A percentile compares a stretch with the other conserved stretches of the same genome.
Evolutionary conservation across 2,329 filamentous ascomycete species (phyloP).

Genomic region (Hypoxylon sp.): DNA sequence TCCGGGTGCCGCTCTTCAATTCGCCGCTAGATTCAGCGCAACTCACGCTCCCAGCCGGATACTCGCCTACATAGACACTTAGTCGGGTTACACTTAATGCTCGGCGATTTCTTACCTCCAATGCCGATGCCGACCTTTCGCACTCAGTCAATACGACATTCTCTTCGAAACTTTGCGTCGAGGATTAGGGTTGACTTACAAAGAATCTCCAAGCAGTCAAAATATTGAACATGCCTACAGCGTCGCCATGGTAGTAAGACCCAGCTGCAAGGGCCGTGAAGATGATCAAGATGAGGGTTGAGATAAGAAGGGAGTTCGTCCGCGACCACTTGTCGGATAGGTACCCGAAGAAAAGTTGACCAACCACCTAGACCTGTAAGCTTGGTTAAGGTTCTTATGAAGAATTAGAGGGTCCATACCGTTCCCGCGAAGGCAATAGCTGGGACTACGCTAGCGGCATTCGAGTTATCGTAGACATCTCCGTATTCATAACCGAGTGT

Average conservation of each 20-base stretch:
- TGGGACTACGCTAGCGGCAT: constrained; percentile 80
- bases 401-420: constrained; percentile 36
- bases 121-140: constrained; percentile 78
- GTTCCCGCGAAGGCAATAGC: constrained; percentile 91
- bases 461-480: constrained; percentile 76
- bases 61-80: constrained; percentile 68
- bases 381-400: not conserved
- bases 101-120: constrained; percentile 68
- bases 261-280: constrained; percentile 86
- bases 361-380: constrained; percentile 69
- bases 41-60: constrained; percentile 86
- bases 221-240: constrained; percentile 81
- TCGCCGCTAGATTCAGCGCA: constrained; percentile 88
- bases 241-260: constrained; percentile 79
- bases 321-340: constrained; percentile 88
- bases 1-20: constrained; percentile 83
- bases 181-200: constrained; percentile 59
- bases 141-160: constrained; percentile 30
- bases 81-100: constrained; percentile 20
- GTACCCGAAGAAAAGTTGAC: constrained; percentile 85
- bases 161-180: not conserved
- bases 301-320: constrained; percentile 84
- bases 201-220: constrained; percentile 90
- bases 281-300: constrained; percentile 85
- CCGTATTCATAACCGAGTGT: constrained; percentile 79